These are phyloP conservation scores for Cryptosporidium ryanae DNA, from an alignment of 169 alveolate species.

Conservation along the genomic window DNA sequence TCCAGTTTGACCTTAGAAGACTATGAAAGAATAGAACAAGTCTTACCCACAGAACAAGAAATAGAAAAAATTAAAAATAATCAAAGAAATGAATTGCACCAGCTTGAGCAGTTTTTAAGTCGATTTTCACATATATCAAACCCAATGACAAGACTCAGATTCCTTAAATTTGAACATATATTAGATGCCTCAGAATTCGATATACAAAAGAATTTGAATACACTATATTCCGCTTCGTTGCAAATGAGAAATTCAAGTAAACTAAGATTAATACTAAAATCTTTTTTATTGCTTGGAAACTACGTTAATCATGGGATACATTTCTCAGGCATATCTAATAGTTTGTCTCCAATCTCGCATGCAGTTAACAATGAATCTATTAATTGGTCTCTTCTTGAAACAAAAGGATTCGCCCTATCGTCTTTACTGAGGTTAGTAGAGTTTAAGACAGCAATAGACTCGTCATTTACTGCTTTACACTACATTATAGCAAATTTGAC, in stretches of 20 bases:
- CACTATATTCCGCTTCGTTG: slow-evolving; percentile 72
- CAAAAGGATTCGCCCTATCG: slow-evolving; percentile 75
- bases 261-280: slow-evolving; percentile 73
- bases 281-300: slow-evolving; percentile 78
- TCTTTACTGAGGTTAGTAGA: slow-evolving; percentile 77
- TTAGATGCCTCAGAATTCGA: slow-evolving; percentile 67
- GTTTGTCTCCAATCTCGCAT: slow-evolving; percentile 53
- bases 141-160: slow-evolving; percentile 65
- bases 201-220: slow-evolving; percentile 56
- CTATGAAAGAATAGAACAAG: slow-evolving; percentile 76
- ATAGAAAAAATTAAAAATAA: slow-evolving; percentile 41
- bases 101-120: slow-evolving; percentile 56
- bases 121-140: slow-evolving; percentile 69
- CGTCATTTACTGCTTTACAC: slow-evolving; percentile 77
- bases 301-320: slow-evolving; percentile 79
- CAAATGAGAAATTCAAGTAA: slow-evolving; percentile 67
- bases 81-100: slow-evolving; percentile 46
- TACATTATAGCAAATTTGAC: slow-evolving; percentile 76
- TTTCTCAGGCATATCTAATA: slow-evolving; percentile 13
- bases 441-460: slow-evolving; percentile 78
- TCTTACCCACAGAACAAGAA: slow-evolving; percentile 75
- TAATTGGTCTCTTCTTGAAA: slow-evolving; percentile 75
- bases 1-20: slow-evolving; percentile 75
- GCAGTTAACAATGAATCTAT: slow-evolving; percentile 48
- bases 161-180: slow-evolving; percentile 61